A percentile compares a stretch with the other conserved stretches of the same genome.
Conservation (phyloP, 495 filamentous ascomycete species). For the Parathielavia hyrcaniae region DNA sequence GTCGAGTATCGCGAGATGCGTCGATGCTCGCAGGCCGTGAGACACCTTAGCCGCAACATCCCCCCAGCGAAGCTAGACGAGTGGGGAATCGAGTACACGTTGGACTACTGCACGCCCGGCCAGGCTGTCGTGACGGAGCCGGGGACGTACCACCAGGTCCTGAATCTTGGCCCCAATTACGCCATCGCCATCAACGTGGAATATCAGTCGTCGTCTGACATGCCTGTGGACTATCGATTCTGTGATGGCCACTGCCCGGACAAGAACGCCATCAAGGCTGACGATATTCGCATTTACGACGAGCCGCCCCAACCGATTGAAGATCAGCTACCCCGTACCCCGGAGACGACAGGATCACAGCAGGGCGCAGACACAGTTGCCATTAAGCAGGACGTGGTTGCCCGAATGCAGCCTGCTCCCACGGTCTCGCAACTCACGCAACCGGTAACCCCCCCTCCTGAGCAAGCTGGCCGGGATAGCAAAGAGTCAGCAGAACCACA, state of each 20-base stretch:
- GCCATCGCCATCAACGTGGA: conserved; percentile 34
- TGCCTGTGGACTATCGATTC: conserved; percentile 25
- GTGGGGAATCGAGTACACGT: conserved; percentile 34
- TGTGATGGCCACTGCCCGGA: conserved; percentile 30
- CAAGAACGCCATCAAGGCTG: conserved; percentile 27
- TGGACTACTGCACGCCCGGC: conserved; percentile 32
- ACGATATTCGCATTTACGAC: conserved; percentile 26
- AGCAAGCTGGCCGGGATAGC: neutral
- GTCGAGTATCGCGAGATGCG: conserved; percentile 28
- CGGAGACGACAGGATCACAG: conserved; percentile 5
- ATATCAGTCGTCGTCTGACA: conserved; percentile 30
- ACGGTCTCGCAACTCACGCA: conserved; percentile 9
- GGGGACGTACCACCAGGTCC: conserved; percentile 34
- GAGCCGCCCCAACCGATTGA: neutral
- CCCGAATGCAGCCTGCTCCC: neutral
- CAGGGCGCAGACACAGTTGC: neutral
- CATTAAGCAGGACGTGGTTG: neutral
- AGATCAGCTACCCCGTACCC: neutral
- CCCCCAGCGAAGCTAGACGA: conserved; percentile 28
- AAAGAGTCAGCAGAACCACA: neutral
- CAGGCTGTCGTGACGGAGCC: conserved; percentile 34
- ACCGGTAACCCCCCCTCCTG: conserved; percentile 16
- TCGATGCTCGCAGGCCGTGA: conserved; percentile 30
- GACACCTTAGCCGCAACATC: conserved; percentile 33
- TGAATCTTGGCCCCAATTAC: conserved; percentile 34